Percentiles rank a stretch among this genome's conserved stretches.
Conservation (phyloP, 2,329 filamentous ascomycete genomes). For the Anthostomella pinea region DNA sequence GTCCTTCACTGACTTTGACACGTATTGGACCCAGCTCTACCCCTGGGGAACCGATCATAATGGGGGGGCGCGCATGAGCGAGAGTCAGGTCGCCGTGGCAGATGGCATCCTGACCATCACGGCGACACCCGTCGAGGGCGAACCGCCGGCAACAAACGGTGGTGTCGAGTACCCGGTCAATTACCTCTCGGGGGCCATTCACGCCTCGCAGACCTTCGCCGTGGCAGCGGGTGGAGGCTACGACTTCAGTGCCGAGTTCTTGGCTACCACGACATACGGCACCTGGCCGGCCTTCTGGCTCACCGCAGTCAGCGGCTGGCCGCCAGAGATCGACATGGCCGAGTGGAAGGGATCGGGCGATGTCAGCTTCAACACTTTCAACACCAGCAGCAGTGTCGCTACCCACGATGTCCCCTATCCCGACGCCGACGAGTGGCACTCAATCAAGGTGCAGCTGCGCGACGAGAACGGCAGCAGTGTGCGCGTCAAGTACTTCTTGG, state of each 20-base stretch:
- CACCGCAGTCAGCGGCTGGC: conserved; percentile 42
- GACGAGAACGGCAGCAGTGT: conserved; percentile 41
- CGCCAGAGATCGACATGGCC: conserved; percentile 46
- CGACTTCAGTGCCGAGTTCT: conserved; percentile 38
- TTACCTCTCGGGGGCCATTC: conserved; percentile 32
- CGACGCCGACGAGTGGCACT: conserved; percentile 36
- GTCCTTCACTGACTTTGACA: conserved; percentile 10
- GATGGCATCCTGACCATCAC: conserved; percentile 36
- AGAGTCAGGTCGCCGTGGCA: conserved; percentile 4
- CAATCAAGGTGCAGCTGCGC: conserved; percentile 37
- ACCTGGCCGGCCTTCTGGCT: conserved; percentile 43
- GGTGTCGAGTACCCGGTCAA: conserved; percentile 35
- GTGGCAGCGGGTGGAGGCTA: conserved; percentile 36
- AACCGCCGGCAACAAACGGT: conserved; percentile 13
- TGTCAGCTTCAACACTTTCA: conserved; percentile 42
- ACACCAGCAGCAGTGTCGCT: conserved; percentile 30
- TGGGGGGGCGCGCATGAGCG: conserved; percentile 11
- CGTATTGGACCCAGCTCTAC: conserved; percentile 8
- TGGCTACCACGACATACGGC: conserved; percentile 40
- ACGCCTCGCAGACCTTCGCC: conserved; percentile 40
- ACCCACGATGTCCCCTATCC: conserved; percentile 39
- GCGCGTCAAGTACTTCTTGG: conserved; percentile 40
- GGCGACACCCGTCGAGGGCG: conserved; percentile 32
- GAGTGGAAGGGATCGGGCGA: conserved; percentile 45
- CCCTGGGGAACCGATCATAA: conserved; percentile 13